Evolutionary conservation across 768 basidiomycete genomes (phyloP), one percentile per base, ranked within the genome.

Genomic region (Udeniomyces megalosporus): DNA sequence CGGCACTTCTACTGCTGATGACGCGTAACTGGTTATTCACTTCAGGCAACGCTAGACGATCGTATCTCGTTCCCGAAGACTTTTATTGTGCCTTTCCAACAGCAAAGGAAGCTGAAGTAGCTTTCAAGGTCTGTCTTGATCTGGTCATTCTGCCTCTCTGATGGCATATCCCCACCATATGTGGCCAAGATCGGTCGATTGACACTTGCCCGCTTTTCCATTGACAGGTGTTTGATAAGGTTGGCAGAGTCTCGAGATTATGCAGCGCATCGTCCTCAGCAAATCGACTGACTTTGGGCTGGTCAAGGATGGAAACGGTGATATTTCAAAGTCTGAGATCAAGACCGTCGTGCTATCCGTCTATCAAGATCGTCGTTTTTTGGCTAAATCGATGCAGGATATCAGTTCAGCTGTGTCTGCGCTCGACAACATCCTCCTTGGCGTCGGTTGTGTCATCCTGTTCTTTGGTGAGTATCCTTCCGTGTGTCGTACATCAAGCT

Each of bases 291-390:
- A n/a, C n/a, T n/a, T n/a, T n/a, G n/a, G n/a, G n/a, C n/a, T n/a
- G n/a, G n/a, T n/a, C n/a, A n/a, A 77, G 67, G 86, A 88, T 70
- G 78, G 80, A 69, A 85, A 88, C 64, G 84, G 84, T 6, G 86
- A 88, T 70, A 76, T 87, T 58, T 82, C 83, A 15, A 80, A 42
- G 38, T 42, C 38, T n/a, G 86, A 88, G 71, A 79, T 88, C 69
- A 87, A 85, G 73, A 75, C 79, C 32, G 79, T 78, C 31, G 70
- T 86, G 28, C 73, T 86, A 64, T 81, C 78, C 69, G 78, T 84
- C 15, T 88, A 88, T 76, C 84, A 83, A 70, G 86, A 88, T 69
- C 82, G 86, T 1, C 79, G 85, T 26, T 82, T 82, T 75, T 76
- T 88, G 32, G 82, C 81, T 46, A 80, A 83, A 54, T 83, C 83